Percentiles rank a stretch among this genome's conserved stretches.
Evolutionary conservation across 2,329 filamentous ascomycete species (phyloP).

Genomic region (Talaromyces atroroseus): DNA sequence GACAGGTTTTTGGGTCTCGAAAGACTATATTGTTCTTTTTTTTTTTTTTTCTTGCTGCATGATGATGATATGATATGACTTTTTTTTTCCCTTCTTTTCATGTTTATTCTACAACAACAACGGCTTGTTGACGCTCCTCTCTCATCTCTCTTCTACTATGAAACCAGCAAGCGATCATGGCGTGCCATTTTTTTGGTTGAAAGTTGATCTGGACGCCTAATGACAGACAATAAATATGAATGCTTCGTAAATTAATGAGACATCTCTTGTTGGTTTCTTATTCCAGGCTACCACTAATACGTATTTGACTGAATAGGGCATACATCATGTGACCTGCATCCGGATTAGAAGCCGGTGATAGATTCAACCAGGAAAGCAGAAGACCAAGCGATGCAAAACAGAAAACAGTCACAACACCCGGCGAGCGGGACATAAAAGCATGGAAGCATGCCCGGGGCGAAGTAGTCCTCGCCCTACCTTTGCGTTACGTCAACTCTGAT

Average conservation of each 20-base stretch:
- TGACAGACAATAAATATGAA: not conserved
- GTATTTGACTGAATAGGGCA: not conserved
- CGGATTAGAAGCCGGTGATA: not conserved
- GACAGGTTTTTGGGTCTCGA: not conserved
- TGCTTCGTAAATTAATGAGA: not conserved
- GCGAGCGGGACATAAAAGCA: not conserved
- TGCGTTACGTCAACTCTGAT: not conserved
- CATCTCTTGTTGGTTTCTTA: not conserved
- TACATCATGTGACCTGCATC: not conserved
- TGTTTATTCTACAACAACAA: not conserved
- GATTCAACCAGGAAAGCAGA: not conserved
- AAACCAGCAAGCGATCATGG: not conserved
- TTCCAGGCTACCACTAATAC: not conserved
- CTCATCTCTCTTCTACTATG: not conserved
- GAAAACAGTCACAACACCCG: too few species aligned
- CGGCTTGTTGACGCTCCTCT: not conserved
- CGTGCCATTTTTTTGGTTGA: not conserved
- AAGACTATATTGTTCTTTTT: not conserved
- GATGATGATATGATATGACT: constrained; percentile 9
- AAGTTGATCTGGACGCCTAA: not conserved
- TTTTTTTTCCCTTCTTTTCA: not conserved
- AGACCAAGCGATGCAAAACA: not conserved
- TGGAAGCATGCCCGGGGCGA: not conserved
- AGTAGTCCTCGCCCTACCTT: not conserved
- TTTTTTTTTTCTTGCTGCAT: not conserved